phyloP scores from a whole-genome alignment of 1,284 basidiomycete genomes.

The Ustilago vetiveriae region DNA sequence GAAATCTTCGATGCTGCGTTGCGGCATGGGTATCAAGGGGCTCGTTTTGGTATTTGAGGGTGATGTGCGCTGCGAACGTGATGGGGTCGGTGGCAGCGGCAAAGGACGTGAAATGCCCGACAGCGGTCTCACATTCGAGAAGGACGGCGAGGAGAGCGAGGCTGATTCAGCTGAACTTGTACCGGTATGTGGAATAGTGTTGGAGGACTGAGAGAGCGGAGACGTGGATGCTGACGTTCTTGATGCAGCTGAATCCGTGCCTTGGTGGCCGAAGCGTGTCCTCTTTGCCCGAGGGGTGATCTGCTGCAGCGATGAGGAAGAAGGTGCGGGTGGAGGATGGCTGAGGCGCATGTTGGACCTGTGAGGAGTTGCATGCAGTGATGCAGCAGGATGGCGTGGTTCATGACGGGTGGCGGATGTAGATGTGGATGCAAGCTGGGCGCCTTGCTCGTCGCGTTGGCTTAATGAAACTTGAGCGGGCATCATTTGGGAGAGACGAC shows the following conservation, averaged over 20 bases:
- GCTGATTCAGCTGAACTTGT: conserved; percentile 9
- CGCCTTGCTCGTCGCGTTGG: not conserved
- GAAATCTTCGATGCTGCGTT: conserved; percentile 26
- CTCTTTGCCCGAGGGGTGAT: conserved; percentile 27
- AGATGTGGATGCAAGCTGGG: conserved; percentile 1
- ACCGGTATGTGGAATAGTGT: not conserved
- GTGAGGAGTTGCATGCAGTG: conserved; percentile 4
- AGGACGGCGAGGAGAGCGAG: conserved; percentile 7
- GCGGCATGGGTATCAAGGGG: conserved; percentile 29
- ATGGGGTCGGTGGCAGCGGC: conserved; percentile 18
- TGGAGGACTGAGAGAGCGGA: conserved; percentile 4
- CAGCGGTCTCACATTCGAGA: conserved; percentile 20
- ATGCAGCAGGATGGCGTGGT: not conserved
- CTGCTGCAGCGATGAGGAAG: conserved; percentile 4
- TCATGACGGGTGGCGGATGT: not conserved
- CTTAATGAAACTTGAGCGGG: conserved; percentile 8
- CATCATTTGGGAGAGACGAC: conserved; percentile 20
- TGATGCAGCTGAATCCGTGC: conserved; percentile 1
- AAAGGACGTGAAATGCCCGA: conserved; percentile 27
- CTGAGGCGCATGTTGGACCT: conserved; percentile 24
- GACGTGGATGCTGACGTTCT: not conserved
- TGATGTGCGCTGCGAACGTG: conserved; percentile 13
- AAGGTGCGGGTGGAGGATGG: conserved; percentile 30
- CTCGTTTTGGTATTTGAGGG: not conserved
- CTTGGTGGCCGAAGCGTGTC: conserved; percentile 1